Evolutionary conservation across 2,329 filamentous ascomycete species (phyloP).

Genomic region (Nemania sp.): DNA sequence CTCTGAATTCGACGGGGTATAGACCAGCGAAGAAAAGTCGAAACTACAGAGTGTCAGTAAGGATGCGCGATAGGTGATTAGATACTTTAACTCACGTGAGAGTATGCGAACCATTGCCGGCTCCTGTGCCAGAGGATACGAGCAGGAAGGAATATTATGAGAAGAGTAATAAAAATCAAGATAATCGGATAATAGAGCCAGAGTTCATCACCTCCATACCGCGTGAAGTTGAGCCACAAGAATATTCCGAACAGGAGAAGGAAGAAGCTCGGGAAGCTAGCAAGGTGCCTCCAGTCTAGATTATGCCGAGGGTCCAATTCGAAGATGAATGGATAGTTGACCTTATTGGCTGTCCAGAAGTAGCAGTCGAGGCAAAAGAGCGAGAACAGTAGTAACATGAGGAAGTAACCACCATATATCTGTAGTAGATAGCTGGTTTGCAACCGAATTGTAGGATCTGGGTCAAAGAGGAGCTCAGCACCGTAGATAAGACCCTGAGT

Average conservation of each 20-base stretch:
- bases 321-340: constrained; percentile 97
- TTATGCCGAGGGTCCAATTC: constrained; percentile 90
- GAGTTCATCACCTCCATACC: constrained; percentile 72
- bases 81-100: constrained; percentile 73
- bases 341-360: constrained; percentile 84
- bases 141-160: constrained; percentile 80
- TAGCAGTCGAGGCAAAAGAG: constrained; percentile 89
- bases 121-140: constrained; percentile 80
- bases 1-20: constrained; percentile 94
- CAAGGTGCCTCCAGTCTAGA: constrained; percentile 89
- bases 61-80: not conserved
- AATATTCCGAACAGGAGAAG: constrained; percentile 81
- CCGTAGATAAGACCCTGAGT: constrained; percentile 75
- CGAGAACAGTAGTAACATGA: constrained; percentile 82
- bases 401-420: constrained; percentile 92
- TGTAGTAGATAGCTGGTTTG: constrained; percentile 80
- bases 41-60: constrained; percentile 68
- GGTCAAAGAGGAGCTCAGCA: constrained; percentile 62
- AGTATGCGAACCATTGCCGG: constrained; percentile 87
- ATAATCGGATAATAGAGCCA: constrained; percentile 90
- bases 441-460: constrained; percentile 60
- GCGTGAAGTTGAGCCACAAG: constrained; percentile 89
- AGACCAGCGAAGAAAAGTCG: constrained; percentile 85
- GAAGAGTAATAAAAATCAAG: constrained; percentile 74
- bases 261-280: constrained; percentile 88